Base-by-base conservation (phyloP, 176 grass and related monocot genomes). In the Musa troglodytarum region DNA sequence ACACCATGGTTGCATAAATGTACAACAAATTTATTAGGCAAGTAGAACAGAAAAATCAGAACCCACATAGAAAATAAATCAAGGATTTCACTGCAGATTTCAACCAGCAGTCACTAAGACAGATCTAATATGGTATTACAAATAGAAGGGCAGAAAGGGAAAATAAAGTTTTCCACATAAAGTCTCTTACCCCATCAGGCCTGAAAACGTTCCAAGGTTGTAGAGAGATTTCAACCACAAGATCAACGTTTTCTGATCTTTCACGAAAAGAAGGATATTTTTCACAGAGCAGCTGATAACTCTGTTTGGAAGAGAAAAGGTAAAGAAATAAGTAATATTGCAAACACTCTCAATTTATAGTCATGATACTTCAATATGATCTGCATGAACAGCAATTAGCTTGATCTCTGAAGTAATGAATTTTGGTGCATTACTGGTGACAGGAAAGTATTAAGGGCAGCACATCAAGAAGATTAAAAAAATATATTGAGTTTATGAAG, bases 151-250 rank as follows among this genome's bases (percentile, higher is more conserved):
- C 10, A 50, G 26, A 50, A 69, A 84, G 73, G 12, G 77, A 20
- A 63, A 75, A 68, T 1, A 71, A 69, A 83, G 54, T 34, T 54
- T 87, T 72, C 49, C 53, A 78, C 69, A 75, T 34, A 75, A 10
- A 68, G 80, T 53, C 53, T 52, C 87, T 91, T 88, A 99, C 95
- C 80, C 90, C 90, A 53, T 99, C 90, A 82, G 95, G 95, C 69
- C 70, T 99, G 82, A 99, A 99, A 87, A 94, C 95, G 67, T 94
- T 99, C 90, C 90, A 99, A 20, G 95, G 95, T 66, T 99, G 95
- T 26, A 99, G 76, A 87, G 95, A 94, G 78, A 99, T 99, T 81
- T 99, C 95, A 82, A 99, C 88, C 80, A 98, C 86, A 69, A 99
- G 84, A 72, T 99, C 86, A 15, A 94, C 88, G 82, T 99, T 99